Evolutionary conservation across 345 rosid species (phyloP).

Genomic region (Aquilaria yunnanensis): DNA sequence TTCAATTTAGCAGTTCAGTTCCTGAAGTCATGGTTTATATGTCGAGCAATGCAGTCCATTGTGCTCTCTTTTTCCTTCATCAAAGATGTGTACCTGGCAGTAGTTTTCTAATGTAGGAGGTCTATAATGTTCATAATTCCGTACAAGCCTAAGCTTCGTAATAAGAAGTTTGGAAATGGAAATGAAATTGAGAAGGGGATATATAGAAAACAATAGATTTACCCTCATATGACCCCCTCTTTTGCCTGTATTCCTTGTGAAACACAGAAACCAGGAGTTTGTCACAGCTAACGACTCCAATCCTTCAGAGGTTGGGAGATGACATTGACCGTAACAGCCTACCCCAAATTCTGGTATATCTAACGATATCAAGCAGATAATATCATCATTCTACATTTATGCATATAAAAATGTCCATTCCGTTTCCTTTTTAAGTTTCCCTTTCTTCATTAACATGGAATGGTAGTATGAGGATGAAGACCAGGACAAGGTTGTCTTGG

Average conservation of each 20-base stretch:
- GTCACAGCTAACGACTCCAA: slow-evolving; percentile 64
- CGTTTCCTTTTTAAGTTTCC: slow-evolving; percentile 2
- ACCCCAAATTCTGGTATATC: slow-evolving; percentile 71
- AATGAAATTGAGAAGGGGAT: no score
- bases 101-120: no score
- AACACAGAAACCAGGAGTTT: slow-evolving; percentile 55
- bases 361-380: no score
- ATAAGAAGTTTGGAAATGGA: no score
- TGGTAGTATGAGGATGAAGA: slow-evolving; percentile 88
- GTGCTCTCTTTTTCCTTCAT: no score
- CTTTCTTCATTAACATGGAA: not conserved
- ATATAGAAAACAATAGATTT: slow-evolving; percentile 7
- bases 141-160: no score
- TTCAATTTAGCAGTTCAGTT: no score
- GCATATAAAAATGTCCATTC: not conserved
- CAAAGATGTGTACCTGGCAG: no score
- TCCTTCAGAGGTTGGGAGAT: slow-evolving; percentile 76
- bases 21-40: no score
- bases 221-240: not conserved
- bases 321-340: slow-evolving; percentile 69
- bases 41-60: no score
- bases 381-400: no score
- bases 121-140: no score
- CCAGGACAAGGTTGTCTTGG: slow-evolving; percentile 75
- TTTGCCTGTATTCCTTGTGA: slow-evolving; percentile 6